A percentile compares a stretch with the other conserved stretches of the same genome.
Conservation (phyloP, 331 rosid genomes). For the Malus hybrid region DNA sequence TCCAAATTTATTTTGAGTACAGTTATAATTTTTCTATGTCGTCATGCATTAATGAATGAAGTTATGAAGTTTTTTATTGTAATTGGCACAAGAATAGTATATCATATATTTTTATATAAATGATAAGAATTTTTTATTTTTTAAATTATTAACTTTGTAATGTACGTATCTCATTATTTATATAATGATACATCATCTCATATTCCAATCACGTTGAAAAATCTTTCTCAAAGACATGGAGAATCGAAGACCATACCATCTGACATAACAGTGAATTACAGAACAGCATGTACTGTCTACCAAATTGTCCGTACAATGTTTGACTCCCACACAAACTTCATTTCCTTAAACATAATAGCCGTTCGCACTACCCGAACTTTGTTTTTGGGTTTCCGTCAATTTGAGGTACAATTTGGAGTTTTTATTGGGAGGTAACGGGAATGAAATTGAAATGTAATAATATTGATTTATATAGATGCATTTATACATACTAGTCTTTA, state of each 20-base stretch:
- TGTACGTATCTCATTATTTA: rapidly evolving
- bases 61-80: no score
- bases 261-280: not conserved
- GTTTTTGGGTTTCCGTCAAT: not conserved
- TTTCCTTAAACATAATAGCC: not conserved
- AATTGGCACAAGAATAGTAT: rapidly evolving
- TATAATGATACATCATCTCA: rapidly evolving
- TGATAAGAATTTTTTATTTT: rapidly evolving
- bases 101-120: no score
- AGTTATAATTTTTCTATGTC: no score
- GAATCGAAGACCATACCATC: not conserved
- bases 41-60: no score
- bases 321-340: not conserved
- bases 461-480: no score
- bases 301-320: not conserved
- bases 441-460: no score
- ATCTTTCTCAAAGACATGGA: no score
- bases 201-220: no score
- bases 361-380: not conserved
- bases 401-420: no score
- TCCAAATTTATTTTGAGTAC: no score
- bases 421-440: rapidly evolving
- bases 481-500: no score
- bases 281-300: not conserved
- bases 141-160: no score